Conservation (phyloP, 192 early-diverging fungal genomes). For the Coemansia sp. region DNA sequence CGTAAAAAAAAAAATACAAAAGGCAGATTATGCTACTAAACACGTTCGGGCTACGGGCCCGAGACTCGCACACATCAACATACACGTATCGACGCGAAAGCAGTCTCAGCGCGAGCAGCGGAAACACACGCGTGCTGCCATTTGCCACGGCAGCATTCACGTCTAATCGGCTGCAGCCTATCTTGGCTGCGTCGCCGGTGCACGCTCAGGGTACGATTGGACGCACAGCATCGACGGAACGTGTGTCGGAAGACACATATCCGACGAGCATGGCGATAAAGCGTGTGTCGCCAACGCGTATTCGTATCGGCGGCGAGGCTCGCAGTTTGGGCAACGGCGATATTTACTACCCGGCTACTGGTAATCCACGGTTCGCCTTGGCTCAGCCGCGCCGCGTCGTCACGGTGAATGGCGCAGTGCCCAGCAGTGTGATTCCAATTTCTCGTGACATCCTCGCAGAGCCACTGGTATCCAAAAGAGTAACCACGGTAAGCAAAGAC, state of each 20-base stretch:
- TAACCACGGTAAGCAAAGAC: not conserved
- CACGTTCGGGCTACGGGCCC: not conserved
- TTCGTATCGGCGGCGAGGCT: slow-evolving; percentile 13
- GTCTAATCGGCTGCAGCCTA: slow-evolving; percentile 9
- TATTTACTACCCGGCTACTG: slow-evolving; percentile 11
- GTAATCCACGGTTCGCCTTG: slow-evolving; percentile 33
- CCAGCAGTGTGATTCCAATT: not conserved
- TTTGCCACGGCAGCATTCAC: slow-evolving; percentile 32
- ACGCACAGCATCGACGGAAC: not conserved
- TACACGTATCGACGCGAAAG: slow-evolving; percentile 31
- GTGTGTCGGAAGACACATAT: too few relatives aligned
- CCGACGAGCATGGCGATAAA: too few relatives aligned
- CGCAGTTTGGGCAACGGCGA: slow-evolving; percentile 3
- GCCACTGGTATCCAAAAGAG: too few relatives aligned
- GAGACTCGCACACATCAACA: not conserved
- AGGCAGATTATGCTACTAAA: too few relatives aligned
- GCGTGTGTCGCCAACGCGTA: slow-evolving; percentile 6
- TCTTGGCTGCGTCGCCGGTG: slow-evolving; percentile 4
- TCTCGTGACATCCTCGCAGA: too few relatives aligned
- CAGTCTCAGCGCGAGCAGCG: slow-evolving; percentile 46
- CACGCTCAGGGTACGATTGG: not conserved
- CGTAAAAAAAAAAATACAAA: too few relatives aligned
- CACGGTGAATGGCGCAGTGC: slow-evolving; percentile 8
- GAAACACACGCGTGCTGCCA: slow-evolving; percentile 34
- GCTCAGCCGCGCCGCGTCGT: slow-evolving; percentile 39